Evolutionary conservation across 768 basidiomycete genomes (phyloP), one percentile per base, ranked within the genome.

Genomic region (Cantharellus anzutake): DNA sequence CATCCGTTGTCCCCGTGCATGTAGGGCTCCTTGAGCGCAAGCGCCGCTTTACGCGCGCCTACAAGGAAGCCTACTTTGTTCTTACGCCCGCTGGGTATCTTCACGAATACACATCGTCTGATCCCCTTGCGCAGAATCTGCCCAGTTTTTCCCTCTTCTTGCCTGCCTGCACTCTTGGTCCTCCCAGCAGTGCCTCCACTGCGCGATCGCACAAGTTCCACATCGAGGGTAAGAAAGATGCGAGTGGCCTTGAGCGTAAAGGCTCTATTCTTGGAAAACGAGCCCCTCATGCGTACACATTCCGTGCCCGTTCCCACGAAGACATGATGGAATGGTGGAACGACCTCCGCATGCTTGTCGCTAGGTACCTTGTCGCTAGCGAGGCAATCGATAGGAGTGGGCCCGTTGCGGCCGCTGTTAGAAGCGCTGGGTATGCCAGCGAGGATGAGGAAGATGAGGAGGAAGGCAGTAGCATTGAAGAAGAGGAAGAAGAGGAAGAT

Each of bases 261-360:
- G 62, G 68, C 59, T 65, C 71, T 55, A 58, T 61, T n/a, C 55
- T 65, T 52, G 59, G 59, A 16, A 59, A 59, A 16, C 66, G 71
- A 42, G 70, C 75, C 34, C 73, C 79, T 59, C 77, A 80, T 65
- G 88, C 88, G 38, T 98, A 86, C 82, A 86, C 82, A 56, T 98
- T 99, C 77, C 78, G 91, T 41, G 79, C 86, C 52, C 74, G 94
- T 61, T 85, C 82, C 61, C 80, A 86, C 64, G 94, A 98, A 63
- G 94, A 97, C 65, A 91, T 97, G 90, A 90, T 97, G 90, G 96
- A 99, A 73, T 96, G 96, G 89, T 99, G 96, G 96, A 98, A 98
- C 68, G 96, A 98, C 68, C 76, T 93, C 44, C 72, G 88, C 62
- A 92, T 93, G 89, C 73, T 94, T 44, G 93, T 91, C 66, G 90